phyloP scores from a whole-genome alignment of 345 rosid species.

The Reutealis trisperma region DNA sequence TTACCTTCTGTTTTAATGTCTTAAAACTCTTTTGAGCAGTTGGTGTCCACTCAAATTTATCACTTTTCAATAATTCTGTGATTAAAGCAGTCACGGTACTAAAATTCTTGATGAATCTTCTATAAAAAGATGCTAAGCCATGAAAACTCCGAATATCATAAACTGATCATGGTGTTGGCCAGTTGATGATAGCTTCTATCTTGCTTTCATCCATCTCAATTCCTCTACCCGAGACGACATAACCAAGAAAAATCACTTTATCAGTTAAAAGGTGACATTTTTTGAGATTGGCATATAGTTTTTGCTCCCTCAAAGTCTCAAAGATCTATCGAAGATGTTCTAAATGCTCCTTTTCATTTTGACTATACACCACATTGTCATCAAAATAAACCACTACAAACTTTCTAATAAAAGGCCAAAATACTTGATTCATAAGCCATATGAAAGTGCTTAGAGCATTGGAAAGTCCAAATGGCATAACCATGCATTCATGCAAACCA shows the following conservation, averaged over 20 bases:
- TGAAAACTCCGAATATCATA: background rate
- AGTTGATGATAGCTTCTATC: background rate
- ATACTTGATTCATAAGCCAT: too few relatives aligned
- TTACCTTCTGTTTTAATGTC: too few relatives aligned
- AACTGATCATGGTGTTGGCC: background rate
- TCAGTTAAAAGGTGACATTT: conserved; percentile 7
- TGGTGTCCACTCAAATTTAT: too few relatives aligned
- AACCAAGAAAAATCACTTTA: background rate
- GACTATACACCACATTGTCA: too few relatives aligned
- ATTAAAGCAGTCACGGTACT: too few relatives aligned
- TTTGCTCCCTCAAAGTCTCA: background rate
- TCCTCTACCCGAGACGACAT: background rate
- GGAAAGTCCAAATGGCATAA: too few relatives aligned
- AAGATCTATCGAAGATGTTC: background rate
- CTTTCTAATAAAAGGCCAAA: too few relatives aligned
- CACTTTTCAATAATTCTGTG: too few relatives aligned
- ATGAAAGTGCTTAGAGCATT: too few relatives aligned
- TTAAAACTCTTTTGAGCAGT: too few relatives aligned
- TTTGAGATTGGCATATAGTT: background rate
- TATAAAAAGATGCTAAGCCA: background rate
- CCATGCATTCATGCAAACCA: too few relatives aligned
- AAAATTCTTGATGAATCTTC: background rate
- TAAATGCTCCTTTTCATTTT: background rate
- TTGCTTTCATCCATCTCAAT: background rate
- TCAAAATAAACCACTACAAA: too few relatives aligned